Percentiles rank a stretch among this genome's conserved stretches.
Conservation (phyloP, 208 protist genomes). For the Endotrypanum monterogeii region DNA sequence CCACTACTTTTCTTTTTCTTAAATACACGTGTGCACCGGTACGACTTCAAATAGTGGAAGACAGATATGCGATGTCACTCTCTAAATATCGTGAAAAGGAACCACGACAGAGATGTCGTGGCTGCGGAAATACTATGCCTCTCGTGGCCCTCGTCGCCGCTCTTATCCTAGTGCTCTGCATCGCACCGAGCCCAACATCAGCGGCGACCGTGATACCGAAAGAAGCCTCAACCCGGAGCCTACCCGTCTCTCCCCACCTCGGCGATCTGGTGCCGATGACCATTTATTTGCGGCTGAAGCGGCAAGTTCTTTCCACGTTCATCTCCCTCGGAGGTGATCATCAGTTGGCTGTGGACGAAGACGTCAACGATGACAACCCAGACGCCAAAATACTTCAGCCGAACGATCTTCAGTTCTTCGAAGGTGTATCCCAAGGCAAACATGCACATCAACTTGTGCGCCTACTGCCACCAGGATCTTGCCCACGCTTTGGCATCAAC, state of each 20-base stretch:
- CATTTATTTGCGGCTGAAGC: constrained; percentile 57
- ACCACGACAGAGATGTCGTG: neutral
- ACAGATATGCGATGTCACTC: neutral
- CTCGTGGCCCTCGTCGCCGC: neutral
- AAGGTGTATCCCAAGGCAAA: constrained; percentile 23
- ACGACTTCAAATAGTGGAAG: neutral
- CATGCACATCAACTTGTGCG: constrained; percentile 39
- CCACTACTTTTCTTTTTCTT: neutral
- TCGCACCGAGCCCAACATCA: neutral
- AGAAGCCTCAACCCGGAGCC: neutral
- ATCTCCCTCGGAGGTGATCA: constrained; percentile 8
- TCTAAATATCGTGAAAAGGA: neutral
- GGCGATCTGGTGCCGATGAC: constrained; percentile 66
- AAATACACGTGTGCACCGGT: neutral
- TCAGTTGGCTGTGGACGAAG: constrained; percentile 14
- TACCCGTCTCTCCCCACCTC: constrained; percentile 14
- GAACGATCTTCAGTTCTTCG: constrained; percentile 16
- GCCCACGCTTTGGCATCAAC: constrained; percentile 68
- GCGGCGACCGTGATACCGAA: neutral
- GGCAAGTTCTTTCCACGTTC: constrained; percentile 23
- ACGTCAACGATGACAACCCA: constrained; percentile 15
- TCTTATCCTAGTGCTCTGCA: neutral
- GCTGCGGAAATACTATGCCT: neutral
- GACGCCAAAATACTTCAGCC: constrained; percentile 11
- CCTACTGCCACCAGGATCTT: constrained; percentile 43